phyloP scores from a whole-genome alignment of 352 stramenopile species.

The Phytopythium ostracodes region DNA sequence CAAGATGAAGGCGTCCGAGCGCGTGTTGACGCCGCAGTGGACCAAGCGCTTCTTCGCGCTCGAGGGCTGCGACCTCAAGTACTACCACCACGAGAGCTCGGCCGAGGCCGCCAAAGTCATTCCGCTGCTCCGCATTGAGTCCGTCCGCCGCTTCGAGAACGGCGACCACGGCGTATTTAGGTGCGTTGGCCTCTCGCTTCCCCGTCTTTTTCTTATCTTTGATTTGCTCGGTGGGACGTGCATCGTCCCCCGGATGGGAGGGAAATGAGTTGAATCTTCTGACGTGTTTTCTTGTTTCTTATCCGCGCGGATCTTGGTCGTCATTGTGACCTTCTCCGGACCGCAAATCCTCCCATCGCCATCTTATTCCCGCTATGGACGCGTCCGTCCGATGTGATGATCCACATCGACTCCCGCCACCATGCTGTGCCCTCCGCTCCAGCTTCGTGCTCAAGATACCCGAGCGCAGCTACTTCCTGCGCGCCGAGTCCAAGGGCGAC shows the following conservation, averaged over 20 bases:
- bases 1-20: slow-evolving; percentile 81
- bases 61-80: slow-evolving; percentile 73
- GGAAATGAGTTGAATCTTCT: neutral
- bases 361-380: too few relatives aligned
- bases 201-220: neutral
- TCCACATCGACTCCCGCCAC: neutral
- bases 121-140: slow-evolving; percentile 69
- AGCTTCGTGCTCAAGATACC: slow-evolving; percentile 81
- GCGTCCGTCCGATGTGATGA: too few relatives aligned
- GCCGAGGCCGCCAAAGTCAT: slow-evolving; percentile 67
- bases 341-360: neutral
- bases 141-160: slow-evolving; percentile 77
- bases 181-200: slow-evolving; percentile 1
- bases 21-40: slow-evolving; percentile 71
- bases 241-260: neutral
- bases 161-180: slow-evolving; percentile 75
- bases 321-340: neutral
- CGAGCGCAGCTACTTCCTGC: slow-evolving; percentile 73
- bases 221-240: neutral
- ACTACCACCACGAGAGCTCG: slow-evolving; percentile 65
- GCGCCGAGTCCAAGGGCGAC: slow-evolving; percentile 78
- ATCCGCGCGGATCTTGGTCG: neutral
- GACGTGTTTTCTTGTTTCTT: slow-evolving; percentile 6
- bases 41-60: slow-evolving; percentile 80
- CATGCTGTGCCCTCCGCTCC: slow-evolving; percentile 10